Conservation (phyloP, 345 rosid species). For the Sonneratia alba region DNA sequence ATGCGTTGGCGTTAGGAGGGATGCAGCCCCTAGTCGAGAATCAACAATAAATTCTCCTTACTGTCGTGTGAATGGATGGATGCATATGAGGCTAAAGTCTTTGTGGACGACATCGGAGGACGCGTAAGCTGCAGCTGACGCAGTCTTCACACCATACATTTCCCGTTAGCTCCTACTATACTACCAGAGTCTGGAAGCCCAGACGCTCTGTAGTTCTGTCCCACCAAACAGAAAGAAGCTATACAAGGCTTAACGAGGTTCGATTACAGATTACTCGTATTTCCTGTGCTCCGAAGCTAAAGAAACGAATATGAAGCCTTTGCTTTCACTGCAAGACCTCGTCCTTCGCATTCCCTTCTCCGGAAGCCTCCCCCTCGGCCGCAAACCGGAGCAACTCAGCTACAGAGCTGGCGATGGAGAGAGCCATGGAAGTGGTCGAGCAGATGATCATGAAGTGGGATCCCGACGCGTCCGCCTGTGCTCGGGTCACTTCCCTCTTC, state of each 20-base stretch:
- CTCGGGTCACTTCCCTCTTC: conserved; percentile 11
- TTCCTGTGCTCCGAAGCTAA: conserved; percentile 3
- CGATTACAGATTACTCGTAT: not conserved
- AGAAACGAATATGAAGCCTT: conserved; percentile 7
- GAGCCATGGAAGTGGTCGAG: conserved; percentile 4
- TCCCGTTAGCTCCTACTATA: too few relatives aligned
- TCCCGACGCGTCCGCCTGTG: conserved; percentile 5
- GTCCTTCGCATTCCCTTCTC: not conserved
- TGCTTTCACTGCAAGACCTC: conserved; percentile 10
- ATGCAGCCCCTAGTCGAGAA: too few relatives aligned
- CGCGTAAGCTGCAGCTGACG: too few relatives aligned
- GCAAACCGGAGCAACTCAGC: not conserved
- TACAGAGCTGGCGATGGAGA: not conserved
- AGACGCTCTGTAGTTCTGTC: too few relatives aligned
- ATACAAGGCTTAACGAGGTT: not conserved
- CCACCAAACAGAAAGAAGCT: too few relatives aligned
- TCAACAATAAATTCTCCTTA: too few relatives aligned
- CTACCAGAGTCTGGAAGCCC: too few relatives aligned
- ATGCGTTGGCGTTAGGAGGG: too few relatives aligned
- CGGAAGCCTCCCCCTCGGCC: not conserved
- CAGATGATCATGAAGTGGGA: conserved; percentile 10
- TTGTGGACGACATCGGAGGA: too few relatives aligned
- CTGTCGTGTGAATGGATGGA: too few relatives aligned
- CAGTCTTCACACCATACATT: too few relatives aligned
- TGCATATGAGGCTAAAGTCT: too few relatives aligned